Conservation (phyloP, 192 early-diverging fungal genomes). For the Coemansia sp. region DNA sequence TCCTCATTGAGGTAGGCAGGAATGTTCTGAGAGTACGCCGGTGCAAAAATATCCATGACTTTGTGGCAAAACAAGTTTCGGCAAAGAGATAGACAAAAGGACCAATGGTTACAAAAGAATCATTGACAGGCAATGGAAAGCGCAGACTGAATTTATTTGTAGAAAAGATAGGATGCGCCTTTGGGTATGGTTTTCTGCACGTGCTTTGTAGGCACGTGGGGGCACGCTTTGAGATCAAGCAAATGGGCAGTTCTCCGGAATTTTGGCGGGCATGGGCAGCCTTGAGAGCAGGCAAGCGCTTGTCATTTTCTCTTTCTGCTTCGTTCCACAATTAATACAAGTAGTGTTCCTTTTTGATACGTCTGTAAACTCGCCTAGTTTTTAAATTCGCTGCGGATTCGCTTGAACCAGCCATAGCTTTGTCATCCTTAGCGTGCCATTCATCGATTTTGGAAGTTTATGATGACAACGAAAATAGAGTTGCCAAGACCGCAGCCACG, state of each 20-base stretch:
- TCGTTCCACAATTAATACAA: constrained; percentile 1
- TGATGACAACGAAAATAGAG: background rate
- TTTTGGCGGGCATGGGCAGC: background rate
- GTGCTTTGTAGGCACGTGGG: background rate
- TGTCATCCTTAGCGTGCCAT: background rate
- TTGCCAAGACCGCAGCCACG: constrained; percentile 5
- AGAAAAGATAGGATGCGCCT: background rate
- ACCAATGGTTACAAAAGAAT: background rate
- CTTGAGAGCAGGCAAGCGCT: background rate
- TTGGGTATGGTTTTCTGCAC: constrained; percentile 6
- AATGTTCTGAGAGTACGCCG: constrained; percentile 36
- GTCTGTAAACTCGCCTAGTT: background rate
- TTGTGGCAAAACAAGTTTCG: background rate
- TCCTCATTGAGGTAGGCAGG: constrained; percentile 33
- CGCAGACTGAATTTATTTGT: background rate
- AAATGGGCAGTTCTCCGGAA: background rate
- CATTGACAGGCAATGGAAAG: background rate
- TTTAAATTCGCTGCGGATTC: background rate
- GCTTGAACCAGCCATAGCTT: background rate
- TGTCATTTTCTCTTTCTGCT: background rate
- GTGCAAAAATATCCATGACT: constrained; percentile 39
- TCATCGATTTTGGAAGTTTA: background rate
- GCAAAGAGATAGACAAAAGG: background rate
- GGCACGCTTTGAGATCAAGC: background rate
- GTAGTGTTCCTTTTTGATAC: background rate